phyloP scores from a whole-genome alignment of 257 asterid species.

The Solanum pennellii region DNA sequence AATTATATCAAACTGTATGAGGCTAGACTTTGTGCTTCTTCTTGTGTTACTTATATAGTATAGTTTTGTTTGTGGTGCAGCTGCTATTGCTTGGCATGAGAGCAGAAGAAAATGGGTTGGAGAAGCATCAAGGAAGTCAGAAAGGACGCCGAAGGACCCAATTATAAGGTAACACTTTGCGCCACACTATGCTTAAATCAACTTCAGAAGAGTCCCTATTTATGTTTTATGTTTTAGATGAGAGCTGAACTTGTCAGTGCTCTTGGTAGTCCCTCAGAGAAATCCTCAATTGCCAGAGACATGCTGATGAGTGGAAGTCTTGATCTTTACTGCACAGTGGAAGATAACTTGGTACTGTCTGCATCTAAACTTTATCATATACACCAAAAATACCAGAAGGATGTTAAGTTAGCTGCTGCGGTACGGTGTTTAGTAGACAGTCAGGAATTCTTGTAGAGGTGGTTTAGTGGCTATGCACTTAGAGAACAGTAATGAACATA shows the following conservation, averaged over 20 bases:
- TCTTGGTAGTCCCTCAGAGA: neutral
- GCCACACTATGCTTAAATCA: neutral
- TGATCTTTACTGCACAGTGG: neutral
- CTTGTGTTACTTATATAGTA: neutral
- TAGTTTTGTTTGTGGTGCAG: slow-evolving; percentile 26
- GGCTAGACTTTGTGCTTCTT: neutral
- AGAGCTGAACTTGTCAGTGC: neutral
- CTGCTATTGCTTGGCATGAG: slow-evolving; percentile 81
- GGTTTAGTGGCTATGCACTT: neutral
- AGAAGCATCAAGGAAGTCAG: slow-evolving; percentile 36
- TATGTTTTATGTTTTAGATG: neutral
- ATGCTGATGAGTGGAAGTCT: neutral
- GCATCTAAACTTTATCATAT: neutral
- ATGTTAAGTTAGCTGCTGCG: neutral
- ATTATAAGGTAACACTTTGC: slow-evolving; percentile 47
- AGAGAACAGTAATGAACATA: neutral
- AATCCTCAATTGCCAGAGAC: neutral
- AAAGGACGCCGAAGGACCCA: slow-evolving; percentile 54
- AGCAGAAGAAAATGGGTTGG: slow-evolving; percentile 71
- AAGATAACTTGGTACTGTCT: neutral
- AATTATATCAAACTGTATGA: neutral
- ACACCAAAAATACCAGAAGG: neutral
- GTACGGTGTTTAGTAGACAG: neutral
- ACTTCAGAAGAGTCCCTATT: neutral
- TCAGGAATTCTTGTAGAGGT: neutral